phyloP scores from a whole-genome alignment of 1,284 basidiomycete genomes.

The Thelephora terrestris region DNA sequence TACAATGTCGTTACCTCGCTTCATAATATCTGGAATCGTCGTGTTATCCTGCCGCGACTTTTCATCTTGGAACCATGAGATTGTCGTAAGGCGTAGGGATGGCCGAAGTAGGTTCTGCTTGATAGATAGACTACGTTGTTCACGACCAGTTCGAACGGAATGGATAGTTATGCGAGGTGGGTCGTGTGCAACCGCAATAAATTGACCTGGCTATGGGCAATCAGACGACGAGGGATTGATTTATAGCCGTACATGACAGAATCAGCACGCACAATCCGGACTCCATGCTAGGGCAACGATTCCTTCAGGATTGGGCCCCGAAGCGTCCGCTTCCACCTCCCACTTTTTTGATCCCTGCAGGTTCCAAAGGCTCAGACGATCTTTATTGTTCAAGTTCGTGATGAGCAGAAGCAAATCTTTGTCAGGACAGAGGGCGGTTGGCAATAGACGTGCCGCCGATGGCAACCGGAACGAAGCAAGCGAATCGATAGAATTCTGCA shows the following conservation, averaged over 20 bases:
- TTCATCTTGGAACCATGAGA: slow-evolving; percentile 65
- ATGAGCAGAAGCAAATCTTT: slow-evolving; percentile 69
- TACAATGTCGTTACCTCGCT: slow-evolving; percentile 54
- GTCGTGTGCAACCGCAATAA: slow-evolving; percentile 60
- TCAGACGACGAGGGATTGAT: slow-evolving; percentile 1
- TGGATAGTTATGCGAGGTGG: slow-evolving; percentile 59
- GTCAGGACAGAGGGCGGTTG: slow-evolving; percentile 70
- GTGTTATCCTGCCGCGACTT: slow-evolving; percentile 26
- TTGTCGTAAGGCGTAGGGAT: slow-evolving; percentile 28
- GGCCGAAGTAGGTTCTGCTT: slow-evolving; percentile 3
- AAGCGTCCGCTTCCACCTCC: slow-evolving; percentile 53
- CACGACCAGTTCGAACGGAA: slow-evolving; percentile 64
- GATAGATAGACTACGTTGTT: slow-evolving; percentile 36
- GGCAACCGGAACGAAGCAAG: slow-evolving; percentile 44
- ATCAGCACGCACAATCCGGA: slow-evolving; percentile 53
- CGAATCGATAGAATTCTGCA: slow-evolving; percentile 25
- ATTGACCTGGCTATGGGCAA: slow-evolving; percentile 40
- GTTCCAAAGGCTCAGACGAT: slow-evolving; percentile 69
- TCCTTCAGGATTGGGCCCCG: slow-evolving; percentile 30
- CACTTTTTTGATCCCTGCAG: slow-evolving; percentile 69
- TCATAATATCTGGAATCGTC: slow-evolving; percentile 66
- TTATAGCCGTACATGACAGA: neutral
- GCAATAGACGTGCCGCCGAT: slow-evolving; percentile 43
- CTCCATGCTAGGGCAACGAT: slow-evolving; percentile 65
- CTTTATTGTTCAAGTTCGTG: slow-evolving; percentile 51